Conservation (phyloP, 179 eudicot genomes). For the Corrigiola litoralis region DNA sequence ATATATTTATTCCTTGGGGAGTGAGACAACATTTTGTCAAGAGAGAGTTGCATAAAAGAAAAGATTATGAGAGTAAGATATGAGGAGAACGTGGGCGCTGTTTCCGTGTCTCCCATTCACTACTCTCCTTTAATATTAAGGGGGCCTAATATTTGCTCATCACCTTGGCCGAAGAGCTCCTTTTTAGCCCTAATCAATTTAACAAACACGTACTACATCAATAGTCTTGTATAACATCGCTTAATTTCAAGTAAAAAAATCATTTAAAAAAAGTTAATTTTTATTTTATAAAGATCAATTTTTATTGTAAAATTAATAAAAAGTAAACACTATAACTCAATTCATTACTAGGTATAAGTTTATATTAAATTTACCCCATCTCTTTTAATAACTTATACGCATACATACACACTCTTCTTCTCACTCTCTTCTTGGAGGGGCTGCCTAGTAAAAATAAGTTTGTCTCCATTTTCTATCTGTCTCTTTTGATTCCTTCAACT, state of each 20-base stretch:
- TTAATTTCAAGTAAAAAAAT: no score
- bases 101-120: constrained; percentile 63
- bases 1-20: constrained; percentile 41
- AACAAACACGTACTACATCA: no score
- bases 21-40: constrained; percentile 55
- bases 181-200: constrained; percentile 8
- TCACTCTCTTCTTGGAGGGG: constrained; percentile 26
- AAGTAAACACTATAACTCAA: no score
- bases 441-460: constrained; percentile 31
- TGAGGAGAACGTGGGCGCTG: constrained; percentile 91
- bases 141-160: constrained; percentile 28
- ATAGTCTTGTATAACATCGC: no score
- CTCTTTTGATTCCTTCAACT: constrained; percentile 26
- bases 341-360: no score
- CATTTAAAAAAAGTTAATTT: no score
- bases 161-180: constrained; percentile 61
- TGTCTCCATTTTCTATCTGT: constrained; percentile 22
- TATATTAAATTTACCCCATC: no score
- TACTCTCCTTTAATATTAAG: constrained; percentile 14
- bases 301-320: no score
- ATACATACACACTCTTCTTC: constrained; percentile 4
- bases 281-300: no score
- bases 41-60: constrained; percentile 9
- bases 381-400: no score
- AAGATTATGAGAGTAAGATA: constrained; percentile 25